These are phyloP conservation scores for Chlorella vulgaris DNA, from an alignment of 139 green algal species.

Conservation along the genomic window DNA sequence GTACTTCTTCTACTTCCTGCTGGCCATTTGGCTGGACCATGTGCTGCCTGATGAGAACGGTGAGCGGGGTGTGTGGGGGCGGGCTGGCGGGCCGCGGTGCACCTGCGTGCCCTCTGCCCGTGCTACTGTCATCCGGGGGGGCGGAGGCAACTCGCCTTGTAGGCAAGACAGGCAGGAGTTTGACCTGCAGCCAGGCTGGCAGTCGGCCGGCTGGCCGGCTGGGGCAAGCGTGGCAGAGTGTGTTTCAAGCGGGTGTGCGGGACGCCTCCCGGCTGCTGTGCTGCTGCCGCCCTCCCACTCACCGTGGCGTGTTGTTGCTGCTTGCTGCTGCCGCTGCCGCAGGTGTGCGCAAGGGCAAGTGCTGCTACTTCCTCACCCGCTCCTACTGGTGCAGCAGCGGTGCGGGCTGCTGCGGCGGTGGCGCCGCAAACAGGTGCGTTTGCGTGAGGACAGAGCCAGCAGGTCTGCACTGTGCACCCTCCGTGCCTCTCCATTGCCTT, in stretches of 20 bases:
- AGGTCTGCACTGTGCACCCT: not conserved
- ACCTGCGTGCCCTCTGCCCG: no score
- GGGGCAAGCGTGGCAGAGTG: no score
- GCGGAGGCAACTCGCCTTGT: no score
- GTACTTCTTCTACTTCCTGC: constrained; percentile 70
- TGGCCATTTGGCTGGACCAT: constrained; percentile 92
- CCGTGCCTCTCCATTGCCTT: not conserved
- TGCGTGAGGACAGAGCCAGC: not conserved
- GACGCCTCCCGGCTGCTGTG: no score
- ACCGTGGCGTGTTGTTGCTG: no score
- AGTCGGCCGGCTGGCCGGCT: no score
- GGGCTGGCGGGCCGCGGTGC: not conserved
- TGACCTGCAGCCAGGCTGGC: no score
- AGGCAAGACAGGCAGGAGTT: no score
- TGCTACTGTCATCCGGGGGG: no score
- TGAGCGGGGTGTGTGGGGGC: not conserved
- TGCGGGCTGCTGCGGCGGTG: not conserved
- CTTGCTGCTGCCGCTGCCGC: not conserved
- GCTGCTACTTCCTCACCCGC: constrained; percentile 21
- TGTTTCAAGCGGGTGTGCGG: no score
- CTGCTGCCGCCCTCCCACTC: no score
- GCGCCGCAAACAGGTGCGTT: not conserved
- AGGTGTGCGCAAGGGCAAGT: constrained; percentile 30
- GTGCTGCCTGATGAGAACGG: constrained; percentile 85
- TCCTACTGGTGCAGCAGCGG: constrained; percentile 13